Evolutionary conservation across 495 filamentous ascomycete species (phyloP).

Genomic region (Melanomma pulvis-pyrius): DNA sequence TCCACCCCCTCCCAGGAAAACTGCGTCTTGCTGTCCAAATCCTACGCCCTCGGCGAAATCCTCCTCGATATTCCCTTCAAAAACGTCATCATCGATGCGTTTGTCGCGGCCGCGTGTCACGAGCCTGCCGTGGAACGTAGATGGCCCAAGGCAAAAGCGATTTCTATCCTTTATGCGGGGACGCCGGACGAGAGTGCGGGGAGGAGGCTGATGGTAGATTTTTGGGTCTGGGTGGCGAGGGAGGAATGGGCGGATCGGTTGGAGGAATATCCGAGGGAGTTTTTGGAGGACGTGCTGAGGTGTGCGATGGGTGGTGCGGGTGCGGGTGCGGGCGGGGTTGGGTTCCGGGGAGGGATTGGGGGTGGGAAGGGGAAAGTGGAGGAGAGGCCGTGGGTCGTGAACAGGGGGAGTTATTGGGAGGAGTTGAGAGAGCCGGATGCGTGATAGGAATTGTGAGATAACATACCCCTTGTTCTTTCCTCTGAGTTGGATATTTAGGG

Average conservation of each 20-base stretch:
- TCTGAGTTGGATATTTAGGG: no score
- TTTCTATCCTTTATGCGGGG: slow-evolving; percentile 8
- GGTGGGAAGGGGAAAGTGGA: no score
- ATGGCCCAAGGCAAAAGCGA: no score
- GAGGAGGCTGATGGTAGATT: slow-evolving; percentile 2
- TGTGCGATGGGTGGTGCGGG: no score
- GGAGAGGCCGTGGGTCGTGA: no score
- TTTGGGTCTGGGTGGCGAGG: neutral
- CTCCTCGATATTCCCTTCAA: slow-evolving; percentile 18
- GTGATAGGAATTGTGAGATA: no score
- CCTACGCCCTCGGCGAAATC: slow-evolving; percentile 22
- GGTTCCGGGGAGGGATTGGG: no score
- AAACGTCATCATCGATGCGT: slow-evolving; percentile 10
- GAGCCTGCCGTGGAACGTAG: no score
- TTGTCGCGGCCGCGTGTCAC: neutral
- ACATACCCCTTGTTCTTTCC: no score
- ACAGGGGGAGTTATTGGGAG: no score
- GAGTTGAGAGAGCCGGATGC: no score
- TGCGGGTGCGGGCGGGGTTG: no score
- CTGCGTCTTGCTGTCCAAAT: neutral
- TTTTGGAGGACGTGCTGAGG: neutral
- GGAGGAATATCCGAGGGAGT: neutral
- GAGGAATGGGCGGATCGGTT: neutral
- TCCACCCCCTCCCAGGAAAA: neutral
- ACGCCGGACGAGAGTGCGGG: slow-evolving; percentile 1